Evolutionary conservation across 1,284 basidiomycete species (phyloP).

Genomic region (Ustilago tritici): DNA sequence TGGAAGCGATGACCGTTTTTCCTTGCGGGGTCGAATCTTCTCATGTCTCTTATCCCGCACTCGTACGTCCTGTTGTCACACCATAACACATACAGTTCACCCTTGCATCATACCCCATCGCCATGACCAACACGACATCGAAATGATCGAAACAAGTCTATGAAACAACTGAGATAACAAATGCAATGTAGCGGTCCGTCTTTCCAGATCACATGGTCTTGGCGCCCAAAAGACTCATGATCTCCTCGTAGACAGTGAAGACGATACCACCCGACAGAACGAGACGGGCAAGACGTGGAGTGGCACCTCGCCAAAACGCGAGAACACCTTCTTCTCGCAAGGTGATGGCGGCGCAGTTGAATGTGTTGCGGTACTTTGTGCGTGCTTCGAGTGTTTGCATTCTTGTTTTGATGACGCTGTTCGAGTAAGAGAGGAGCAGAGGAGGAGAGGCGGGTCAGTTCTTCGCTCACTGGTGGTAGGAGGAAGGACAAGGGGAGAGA

Average conservation of each 20-base stretch:
- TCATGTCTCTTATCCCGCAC: background rate
- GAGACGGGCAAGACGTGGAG: conserved; percentile 68
- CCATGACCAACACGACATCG: background rate
- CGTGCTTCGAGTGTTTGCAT: conserved; percentile 93
- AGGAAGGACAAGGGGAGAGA: background rate
- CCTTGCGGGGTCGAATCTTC: background rate
- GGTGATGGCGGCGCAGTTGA: conserved; percentile 80
- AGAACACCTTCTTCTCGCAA: conserved; percentile 79
- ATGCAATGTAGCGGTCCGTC: background rate
- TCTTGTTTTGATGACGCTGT: conserved; percentile 92
- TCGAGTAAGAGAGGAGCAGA: background rate
- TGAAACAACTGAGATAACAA: background rate
- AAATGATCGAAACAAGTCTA: background rate
- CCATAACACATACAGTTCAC: background rate
- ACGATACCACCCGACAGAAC: conserved; percentile 93
- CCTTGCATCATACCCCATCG: background rate
- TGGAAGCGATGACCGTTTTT: no score
- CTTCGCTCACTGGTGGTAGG: background rate
- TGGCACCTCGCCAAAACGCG: conserved; percentile 95
- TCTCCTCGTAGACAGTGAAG: conserved; percentile 77
- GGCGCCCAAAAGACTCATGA: conserved; percentile 53
- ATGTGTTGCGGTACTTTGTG: conserved; percentile 86
- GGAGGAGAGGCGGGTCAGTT: background rate
- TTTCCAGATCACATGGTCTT: conserved; percentile 38
- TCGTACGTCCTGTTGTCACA: background rate